These are phyloP conservation scores for Suillus ampliporus DNA, from an alignment of 768 basidiomycete species.

Conservation along the genomic window DNA sequence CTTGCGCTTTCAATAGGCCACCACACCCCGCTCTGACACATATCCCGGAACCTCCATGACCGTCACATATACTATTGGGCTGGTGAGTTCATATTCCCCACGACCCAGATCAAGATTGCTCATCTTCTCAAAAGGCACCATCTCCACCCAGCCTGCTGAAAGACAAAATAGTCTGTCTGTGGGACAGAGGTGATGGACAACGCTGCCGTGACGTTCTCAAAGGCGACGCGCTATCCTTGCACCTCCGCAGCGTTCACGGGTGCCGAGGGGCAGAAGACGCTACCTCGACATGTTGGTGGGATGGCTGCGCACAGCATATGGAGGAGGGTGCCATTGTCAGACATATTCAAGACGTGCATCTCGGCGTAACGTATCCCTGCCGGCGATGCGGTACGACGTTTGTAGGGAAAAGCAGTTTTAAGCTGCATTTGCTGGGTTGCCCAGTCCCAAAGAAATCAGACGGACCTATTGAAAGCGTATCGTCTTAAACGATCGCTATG, in stretches of 20 bases:
- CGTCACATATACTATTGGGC: not conserved
- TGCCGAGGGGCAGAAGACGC: not conserved
- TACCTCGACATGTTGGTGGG: slow-evolving; percentile 2
- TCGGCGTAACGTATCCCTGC: slow-evolving; percentile 6
- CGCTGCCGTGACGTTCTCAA: slow-evolving; percentile 6
- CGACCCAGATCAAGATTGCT: too few relatives aligned
- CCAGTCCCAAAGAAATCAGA: not conserved
- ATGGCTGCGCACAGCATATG: slow-evolving; percentile 1
- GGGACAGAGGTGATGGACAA: slow-evolving; percentile 4
- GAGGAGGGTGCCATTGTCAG: not conserved
- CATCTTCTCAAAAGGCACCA: slow-evolving; percentile 3
- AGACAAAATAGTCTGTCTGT: slow-evolving; percentile 2
- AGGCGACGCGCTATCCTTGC: not conserved
- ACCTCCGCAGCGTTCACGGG: slow-evolving; percentile 3
- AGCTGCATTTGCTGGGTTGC: slow-evolving; percentile 5
- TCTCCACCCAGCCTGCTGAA: not conserved
- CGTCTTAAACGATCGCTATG: not conserved
- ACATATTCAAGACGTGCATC: slow-evolving; percentile 2
- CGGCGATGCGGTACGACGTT: not conserved
- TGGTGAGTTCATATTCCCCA: not conserved
- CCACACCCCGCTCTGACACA: not conserved
- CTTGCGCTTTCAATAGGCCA: not conserved
- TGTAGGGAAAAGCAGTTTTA: not conserved
- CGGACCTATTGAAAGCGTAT: not conserved
- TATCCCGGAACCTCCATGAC: not conserved